A percentile compares a stretch with the other conserved stretches of the same genome.
These are phyloP conservation scores for Haplosporangium sp. DNA, from an alignment of 371 early-diverging fungal genomes.

Conservation along the genomic window DNA sequence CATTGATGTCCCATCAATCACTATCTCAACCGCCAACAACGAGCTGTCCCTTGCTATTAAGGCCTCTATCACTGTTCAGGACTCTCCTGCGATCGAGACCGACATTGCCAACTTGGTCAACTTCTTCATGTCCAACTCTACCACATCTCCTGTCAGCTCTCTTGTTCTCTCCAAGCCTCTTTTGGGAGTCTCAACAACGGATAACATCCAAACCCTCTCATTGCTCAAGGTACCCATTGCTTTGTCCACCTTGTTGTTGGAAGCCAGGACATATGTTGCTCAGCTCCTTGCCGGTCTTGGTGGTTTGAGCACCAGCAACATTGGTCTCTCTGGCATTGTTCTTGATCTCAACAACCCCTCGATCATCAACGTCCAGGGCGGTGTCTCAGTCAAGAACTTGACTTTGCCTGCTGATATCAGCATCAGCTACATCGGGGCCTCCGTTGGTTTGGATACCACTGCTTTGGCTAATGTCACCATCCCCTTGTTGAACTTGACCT, in stretches of 20 bases:
- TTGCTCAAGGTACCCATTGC: slow-evolving; percentile 30
- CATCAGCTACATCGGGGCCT: slow-evolving; percentile 50
- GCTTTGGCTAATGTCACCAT: slow-evolving; percentile 37
- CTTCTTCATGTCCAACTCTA: slow-evolving; percentile 45
- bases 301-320: slow-evolving; percentile 36
- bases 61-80: slow-evolving; percentile 41
- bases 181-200: slow-evolving; percentile 43
- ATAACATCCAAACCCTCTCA: slow-evolving; percentile 46
- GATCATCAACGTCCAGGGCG: slow-evolving; percentile 41
- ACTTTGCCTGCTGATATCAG: slow-evolving; percentile 49
- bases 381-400: slow-evolving; percentile 36
- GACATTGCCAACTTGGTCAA: slow-evolving; percentile 49
- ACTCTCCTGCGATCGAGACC: slow-evolving; percentile 38
- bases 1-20: slow-evolving; percentile 52
- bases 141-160: slow-evolving; percentile 36
- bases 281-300: slow-evolving; percentile 41
- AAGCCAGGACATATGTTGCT: slow-evolving; percentile 30
- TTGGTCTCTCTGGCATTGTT: slow-evolving; percentile 34
- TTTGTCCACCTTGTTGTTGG: slow-evolving; percentile 24
- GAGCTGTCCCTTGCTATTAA: slow-evolving; percentile 40
- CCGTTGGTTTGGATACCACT: slow-evolving; percentile 41
- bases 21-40: slow-evolving; percentile 48
- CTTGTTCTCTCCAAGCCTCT: slow-evolving; percentile 45
- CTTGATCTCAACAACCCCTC: slow-evolving; percentile 51
- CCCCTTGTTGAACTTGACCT: slow-evolving; percentile 33